phyloP scores from a whole-genome alignment of 805 yeast genomes.

The Lachancea kluyveri region DNA sequence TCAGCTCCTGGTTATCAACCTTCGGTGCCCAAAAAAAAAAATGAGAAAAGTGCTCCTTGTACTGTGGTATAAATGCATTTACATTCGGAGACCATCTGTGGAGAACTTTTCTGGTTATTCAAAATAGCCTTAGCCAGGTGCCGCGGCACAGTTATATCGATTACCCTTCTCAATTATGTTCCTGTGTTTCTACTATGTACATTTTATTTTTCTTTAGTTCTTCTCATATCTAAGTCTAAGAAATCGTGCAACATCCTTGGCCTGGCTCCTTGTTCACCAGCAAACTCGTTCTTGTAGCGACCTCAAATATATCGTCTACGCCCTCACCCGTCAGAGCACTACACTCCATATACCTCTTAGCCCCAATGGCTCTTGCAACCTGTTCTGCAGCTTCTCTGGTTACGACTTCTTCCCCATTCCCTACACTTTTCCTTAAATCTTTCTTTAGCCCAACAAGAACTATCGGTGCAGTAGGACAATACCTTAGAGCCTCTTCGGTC shows the following conservation, averaged over 20 bases:
- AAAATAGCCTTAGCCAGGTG: too few species aligned
- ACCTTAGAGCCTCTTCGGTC: constrained; percentile 75
- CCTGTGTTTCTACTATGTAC: too few species aligned
- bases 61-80: too few species aligned
- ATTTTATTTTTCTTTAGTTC: too few species aligned
- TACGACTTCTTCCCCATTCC: constrained; percentile 40
- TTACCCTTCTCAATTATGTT: too few species aligned
- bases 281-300: constrained; percentile 79
- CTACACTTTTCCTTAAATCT: constrained; percentile 54
- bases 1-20: too few species aligned
- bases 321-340: constrained; percentile 92
- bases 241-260: constrained; percentile 32
- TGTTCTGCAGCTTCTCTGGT: constrained; percentile 52
- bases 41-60: too few species aligned
- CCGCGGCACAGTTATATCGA: too few species aligned
- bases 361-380: constrained; percentile 75
- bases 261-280: constrained; percentile 45
- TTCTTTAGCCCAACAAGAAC: constrained; percentile 79
- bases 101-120: too few species aligned
- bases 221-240: constrained; percentile 8
- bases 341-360: constrained; percentile 78
- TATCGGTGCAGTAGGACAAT: constrained; percentile 76
- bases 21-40: too few species aligned
- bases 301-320: constrained; percentile 89
- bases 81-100: too few species aligned